Conservation (phyloP, 192 early-diverging fungal genomes). For the Coemansia brasiliensis region DNA sequence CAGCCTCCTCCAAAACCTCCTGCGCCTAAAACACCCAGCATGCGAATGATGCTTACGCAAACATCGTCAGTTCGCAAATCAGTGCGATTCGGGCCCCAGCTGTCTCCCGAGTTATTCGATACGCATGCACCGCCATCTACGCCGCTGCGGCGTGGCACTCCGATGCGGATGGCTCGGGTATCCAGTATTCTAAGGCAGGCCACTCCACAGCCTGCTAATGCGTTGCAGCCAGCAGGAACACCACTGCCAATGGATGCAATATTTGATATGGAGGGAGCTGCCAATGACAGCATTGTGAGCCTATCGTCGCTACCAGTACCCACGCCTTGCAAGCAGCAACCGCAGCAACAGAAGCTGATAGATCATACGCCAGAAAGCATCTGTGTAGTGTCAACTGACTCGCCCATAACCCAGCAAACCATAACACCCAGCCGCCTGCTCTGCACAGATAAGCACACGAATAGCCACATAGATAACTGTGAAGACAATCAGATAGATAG, state of each 20-base stretch:
- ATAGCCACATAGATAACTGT: not conserved
- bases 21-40: not conserved
- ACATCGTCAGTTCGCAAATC: constrained; percentile 25
- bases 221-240: no score
- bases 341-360: no score
- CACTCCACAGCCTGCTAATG: not conserved
- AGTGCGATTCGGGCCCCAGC: constrained; percentile 58
- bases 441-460: not conserved
- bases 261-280: constrained; percentile 4
- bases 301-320: not conserved
- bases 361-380: no score
- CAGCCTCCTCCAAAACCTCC: not conserved
- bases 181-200: constrained; percentile 40
- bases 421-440: no score
- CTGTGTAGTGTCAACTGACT: no score
- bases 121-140: constrained; percentile 56
- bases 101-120: constrained; percentile 65
- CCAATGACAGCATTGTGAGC: not conserved
- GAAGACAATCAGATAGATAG: not conserved
- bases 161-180: constrained; percentile 28
- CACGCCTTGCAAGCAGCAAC: not conserved
- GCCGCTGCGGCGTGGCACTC: constrained; percentile 59
- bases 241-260: constrained; percentile 3
- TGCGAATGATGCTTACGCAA: constrained; percentile 1
- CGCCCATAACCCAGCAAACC: no score